Conservation (phyloP, 305 asterid genomes). For the Fraxinus platypoda region DNA sequence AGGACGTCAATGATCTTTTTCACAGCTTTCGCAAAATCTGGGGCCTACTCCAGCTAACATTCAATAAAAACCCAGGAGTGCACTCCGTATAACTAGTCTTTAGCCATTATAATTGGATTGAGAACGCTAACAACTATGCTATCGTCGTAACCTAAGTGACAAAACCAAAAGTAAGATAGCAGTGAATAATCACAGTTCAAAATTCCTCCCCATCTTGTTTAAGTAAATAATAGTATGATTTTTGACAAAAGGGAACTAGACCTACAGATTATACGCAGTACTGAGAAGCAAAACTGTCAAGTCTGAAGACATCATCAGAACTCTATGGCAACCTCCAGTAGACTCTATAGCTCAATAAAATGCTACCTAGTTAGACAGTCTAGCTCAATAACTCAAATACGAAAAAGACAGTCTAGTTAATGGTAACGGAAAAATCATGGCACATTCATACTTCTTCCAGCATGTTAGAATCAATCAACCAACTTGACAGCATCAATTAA, state of each 20-base stretch:
- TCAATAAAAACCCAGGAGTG: not conserved
- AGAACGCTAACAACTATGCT: not conserved
- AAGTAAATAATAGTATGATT: not conserved
- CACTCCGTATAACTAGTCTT: not conserved
- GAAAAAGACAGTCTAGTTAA: not conserved
- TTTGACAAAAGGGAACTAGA: not conserved
- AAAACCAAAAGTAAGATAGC: not conserved
- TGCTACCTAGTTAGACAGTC: not conserved
- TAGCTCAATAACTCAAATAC: not conserved
- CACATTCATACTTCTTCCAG: not conserved
- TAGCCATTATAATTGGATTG: not conserved
- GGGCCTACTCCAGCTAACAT: not conserved
- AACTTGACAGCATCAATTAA: too few relatives aligned
- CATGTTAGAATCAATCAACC: too few relatives aligned
- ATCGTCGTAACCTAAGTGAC: not conserved
- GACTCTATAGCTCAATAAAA: not conserved
- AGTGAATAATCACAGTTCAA: not conserved
- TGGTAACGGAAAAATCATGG: not conserved
- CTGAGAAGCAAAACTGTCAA: not conserved
- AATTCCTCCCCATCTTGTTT: not conserved
- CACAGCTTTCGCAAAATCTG: not conserved
- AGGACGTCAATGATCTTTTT: not conserved
- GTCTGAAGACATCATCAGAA: not conserved
- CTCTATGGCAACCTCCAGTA: not conserved
- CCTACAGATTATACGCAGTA: not conserved